Percentiles rank a stretch among this genome's conserved stretches.
Conservation (phyloP, 306 rosid genomes). For the Canavalia ensiformis region DNA sequence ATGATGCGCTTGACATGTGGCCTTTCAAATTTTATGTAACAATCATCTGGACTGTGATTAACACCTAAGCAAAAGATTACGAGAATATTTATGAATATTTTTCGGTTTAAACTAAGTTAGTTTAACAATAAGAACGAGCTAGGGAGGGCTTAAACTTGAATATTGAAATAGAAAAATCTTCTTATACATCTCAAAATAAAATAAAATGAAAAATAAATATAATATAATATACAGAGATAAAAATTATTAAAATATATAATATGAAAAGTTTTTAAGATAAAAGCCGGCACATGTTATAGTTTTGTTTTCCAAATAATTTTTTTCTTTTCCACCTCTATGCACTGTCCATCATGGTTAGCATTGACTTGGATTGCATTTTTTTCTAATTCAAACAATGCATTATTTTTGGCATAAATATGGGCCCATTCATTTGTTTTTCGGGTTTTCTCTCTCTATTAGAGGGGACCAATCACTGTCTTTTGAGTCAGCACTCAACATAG, state of each 20-base stretch:
- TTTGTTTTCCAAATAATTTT: not conserved
- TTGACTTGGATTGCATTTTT: conserved; percentile 64
- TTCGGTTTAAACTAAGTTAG: conserved; percentile 31
- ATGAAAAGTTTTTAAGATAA: not conserved
- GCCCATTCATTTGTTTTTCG: conserved; percentile 37
- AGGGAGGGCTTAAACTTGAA: not conserved
- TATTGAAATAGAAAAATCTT: conserved; percentile 33
- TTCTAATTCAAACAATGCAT: conserved; percentile 57
- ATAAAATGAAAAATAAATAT: too few relatives aligned
- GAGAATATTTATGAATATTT: conserved; percentile 7
- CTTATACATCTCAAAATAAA: too few relatives aligned
- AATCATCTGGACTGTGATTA: conserved; percentile 14
- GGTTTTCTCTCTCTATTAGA: conserved; percentile 18
- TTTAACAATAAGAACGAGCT: conserved; percentile 34
- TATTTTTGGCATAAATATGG: conserved; percentile 45
- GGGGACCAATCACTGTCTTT: conserved; percentile 46
- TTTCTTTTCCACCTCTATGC: not conserved
- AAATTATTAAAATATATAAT: too few relatives aligned
- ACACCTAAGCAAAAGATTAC: conserved; percentile 17
- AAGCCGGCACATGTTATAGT: conserved; percentile 58
- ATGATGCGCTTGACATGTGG: not conserved
- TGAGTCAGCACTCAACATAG: conserved; percentile 36
- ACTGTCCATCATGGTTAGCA: conserved; percentile 56
- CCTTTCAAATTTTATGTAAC: not conserved
- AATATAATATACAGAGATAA: too few relatives aligned